Conservation (phyloP, 2,329 filamentous ascomycete species). For the Neobulgaria alba region DNA sequence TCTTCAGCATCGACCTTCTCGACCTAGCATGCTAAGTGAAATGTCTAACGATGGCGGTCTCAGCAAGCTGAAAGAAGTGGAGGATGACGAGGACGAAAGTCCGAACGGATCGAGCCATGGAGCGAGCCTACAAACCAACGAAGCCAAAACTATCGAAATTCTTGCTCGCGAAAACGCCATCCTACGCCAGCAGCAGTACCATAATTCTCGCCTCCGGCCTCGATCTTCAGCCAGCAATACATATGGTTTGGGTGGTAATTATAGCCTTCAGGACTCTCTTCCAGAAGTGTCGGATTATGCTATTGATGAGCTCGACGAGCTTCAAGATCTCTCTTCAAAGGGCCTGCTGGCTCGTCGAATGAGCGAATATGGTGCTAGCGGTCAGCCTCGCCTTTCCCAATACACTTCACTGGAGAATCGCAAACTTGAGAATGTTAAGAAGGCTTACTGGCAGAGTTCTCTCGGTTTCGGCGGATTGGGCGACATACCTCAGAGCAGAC, state of each 20-base stretch:
- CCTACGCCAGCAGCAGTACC: conserved; percentile 49
- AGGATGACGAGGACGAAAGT: conserved; percentile 54
- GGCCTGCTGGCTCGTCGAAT: conserved; percentile 28
- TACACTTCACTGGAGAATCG: conserved; percentile 46
- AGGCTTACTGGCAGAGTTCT: conserved; percentile 63
- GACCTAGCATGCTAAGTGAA: conserved; percentile 67
- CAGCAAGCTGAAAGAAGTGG: conserved; percentile 62
- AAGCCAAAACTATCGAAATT: conserved; percentile 55
- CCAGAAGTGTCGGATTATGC: conserved; percentile 62
- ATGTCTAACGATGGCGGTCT: conserved; percentile 58
- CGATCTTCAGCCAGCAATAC: conserved; percentile 46
- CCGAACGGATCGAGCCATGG: conserved; percentile 47
- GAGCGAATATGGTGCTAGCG: conserved; percentile 29
- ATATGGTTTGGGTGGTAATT: conserved; percentile 47
- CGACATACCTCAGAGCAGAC: conserved; percentile 63
- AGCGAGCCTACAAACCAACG: conserved; percentile 42
- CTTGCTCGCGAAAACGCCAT: conserved; percentile 55
- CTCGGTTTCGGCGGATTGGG: conserved; percentile 54
- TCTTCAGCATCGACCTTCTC: conserved; percentile 73
- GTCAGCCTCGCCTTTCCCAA: conserved; percentile 25
- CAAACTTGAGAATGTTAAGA: conserved; percentile 57
- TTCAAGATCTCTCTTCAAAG: conserved; percentile 26
- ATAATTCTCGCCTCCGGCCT: conserved; percentile 46
- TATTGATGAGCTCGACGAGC: conserved; percentile 63
- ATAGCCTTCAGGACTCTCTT: conserved; percentile 49